Base-by-base conservation (phyloP, 202 grass and related monocot genomes). In the Setaria italica region DNA sequence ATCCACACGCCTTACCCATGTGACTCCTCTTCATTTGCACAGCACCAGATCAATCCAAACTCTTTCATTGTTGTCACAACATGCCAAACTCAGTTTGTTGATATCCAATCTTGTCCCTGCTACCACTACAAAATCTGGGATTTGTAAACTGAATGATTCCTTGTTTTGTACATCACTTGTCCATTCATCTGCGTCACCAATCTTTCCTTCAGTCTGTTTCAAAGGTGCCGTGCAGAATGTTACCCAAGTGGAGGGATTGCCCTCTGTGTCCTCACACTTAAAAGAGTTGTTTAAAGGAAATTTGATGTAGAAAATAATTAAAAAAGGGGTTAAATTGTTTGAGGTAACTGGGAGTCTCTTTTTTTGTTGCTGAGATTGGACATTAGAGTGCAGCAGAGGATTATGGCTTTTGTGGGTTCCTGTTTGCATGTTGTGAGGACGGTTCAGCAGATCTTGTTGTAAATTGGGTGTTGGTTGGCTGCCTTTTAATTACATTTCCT, bases 31-130 rank as follows among this genome's bases (percentile, higher is more conserved):
- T 37, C 29, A 20, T 9, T 37, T 17, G 51, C 32, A 39, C 17
- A 12, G 19, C 42, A 14, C 11, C 29, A 29, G 20, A 25, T 13
- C 42, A 47, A 29, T 70, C 67, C 42, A 29, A 25, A 30, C n/a
- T 29, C 20, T 71, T 71, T 25, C 45, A 32, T 16, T 72, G 12
- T 4, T 30, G 69, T 30, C 12, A 16, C 11, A 29, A 49, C 12
- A 72, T 72, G 43, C 11, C 43, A 72, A 72, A 72, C 67, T 70
- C 37, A 39, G 37, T 39, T 39, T 47, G 7, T 49, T 49, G 69
- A 15, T 49, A 30, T 49, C 21, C 13, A 4, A 9, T 50, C 21
- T 9, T 30, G 21, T 1, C 21, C n/a, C 21, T 70, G 37, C 37
- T 39, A 39, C n/a, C 42, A 71, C 20, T 46, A 46, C 34, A 1